Base-by-base conservation (phyloP, 1,284 basidiomycete genomes). In the Ustilago hordei region DNA sequence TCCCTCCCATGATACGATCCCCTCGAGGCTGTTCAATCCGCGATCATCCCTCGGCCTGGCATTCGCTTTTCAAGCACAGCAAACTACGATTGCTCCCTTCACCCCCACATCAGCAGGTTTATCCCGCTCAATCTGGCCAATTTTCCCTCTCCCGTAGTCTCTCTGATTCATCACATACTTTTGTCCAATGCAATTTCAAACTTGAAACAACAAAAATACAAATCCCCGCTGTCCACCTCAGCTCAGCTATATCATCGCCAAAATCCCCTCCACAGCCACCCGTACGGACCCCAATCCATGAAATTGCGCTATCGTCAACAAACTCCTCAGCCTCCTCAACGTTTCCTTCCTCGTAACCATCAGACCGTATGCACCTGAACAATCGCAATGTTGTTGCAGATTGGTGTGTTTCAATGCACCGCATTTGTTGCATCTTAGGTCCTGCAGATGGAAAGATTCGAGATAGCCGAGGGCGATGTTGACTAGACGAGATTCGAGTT, bases 321-420 rank as follows among this genome's bases (percentile, higher is more conserved):
- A 55, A 12, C 66, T 45, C 23, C 45, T 69, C 38, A 85, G 55
- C 57, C 67, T 78, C 45, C 72, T 71, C 50, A 80, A 17, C 48
- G 81, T 82, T 34, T 84, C 82, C 50, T 77, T 75, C 34, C 78
- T 59, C 38, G 75, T 78, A 7, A 77, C 67, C 61, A 79, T 78
- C 59, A 82, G 60, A 2, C 78, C 79, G 68, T 78, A 86, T 2
- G 62, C 35, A 17, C 95, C 96, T 8, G 94, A 56, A 86, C 97
- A 99, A 36, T 90, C 89, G 84, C 96, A 98, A 67, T 93, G 92
- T 64, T 91, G 88, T 13, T 93, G 92, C 36, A 98, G 89, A 83
- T 95, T 95, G 81, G 95, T 92, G 61, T 92, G 90, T 79, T 93
- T 93, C 69, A 96, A 90, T 87, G 94, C 92, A 81, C 92, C 91